Evolutionary conservation across 805 yeast species (phyloP).

Genomic region (Cyberlindnera americana): DNA sequence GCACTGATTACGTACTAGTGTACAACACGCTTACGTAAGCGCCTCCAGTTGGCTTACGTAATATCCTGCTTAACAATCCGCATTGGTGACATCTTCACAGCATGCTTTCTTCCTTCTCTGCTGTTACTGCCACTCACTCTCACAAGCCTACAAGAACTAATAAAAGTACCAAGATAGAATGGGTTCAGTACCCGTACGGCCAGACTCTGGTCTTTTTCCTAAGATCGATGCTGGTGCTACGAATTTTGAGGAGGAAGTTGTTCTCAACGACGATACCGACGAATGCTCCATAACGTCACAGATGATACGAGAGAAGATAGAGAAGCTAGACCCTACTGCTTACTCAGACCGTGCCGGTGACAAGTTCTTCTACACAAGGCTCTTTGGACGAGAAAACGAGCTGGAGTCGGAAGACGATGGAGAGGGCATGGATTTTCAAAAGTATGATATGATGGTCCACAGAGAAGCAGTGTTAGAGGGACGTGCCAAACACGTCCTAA

Average conservation of each 20-base stretch:
- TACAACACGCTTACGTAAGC: too few species aligned
- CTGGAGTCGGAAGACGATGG: conserved; percentile 7
- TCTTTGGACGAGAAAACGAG: conserved; percentile 15
- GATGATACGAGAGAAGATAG: conserved; percentile 8
- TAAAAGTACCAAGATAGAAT: too few species aligned
- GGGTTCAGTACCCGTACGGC: neutral
- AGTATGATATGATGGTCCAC: conserved; percentile 32
- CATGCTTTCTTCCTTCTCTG: too few species aligned
- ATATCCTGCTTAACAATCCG: too few species aligned
- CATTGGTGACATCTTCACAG: too few species aligned
- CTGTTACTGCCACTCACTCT: too few species aligned
- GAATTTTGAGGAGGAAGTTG: conserved; percentile 1
- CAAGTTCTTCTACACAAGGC: conserved; percentile 28
- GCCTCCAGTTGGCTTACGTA: too few species aligned
- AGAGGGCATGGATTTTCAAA: conserved; percentile 29
- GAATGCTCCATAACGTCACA: conserved; percentile 12
- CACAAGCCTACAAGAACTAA: too few species aligned
- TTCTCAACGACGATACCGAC: conserved; percentile 2
- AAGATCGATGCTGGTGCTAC: conserved; percentile 7
- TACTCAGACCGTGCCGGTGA: conserved; percentile 19
- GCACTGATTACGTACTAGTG: too few species aligned
- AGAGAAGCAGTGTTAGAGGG: conserved; percentile 31
- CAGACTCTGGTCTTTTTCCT: conserved; percentile 8
- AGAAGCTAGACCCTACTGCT: conserved; percentile 1
- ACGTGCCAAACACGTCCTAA: conserved; percentile 22